Conservation (phyloP, 2,329 filamentous ascomycete genomes). For the Beauveria scarabaeidicola region DNA sequence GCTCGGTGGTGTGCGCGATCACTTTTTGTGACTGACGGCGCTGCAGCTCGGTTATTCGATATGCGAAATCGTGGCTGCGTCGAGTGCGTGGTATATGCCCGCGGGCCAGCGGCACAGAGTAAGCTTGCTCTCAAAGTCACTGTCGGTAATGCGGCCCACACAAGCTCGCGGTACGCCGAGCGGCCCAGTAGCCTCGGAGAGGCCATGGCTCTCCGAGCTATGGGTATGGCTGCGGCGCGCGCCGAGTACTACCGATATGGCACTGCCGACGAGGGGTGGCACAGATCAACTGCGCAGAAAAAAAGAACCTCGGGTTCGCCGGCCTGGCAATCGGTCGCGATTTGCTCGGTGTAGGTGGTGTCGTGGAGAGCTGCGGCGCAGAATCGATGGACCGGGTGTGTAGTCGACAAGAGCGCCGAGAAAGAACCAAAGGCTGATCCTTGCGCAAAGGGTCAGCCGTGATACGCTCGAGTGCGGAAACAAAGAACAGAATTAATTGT, state of each 20-base stretch:
- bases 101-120: not conserved
- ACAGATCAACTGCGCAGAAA: not conserved
- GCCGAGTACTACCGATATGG: not conserved
- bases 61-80: not conserved
- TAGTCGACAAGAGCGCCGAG: not conserved
- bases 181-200: conserved; percentile 22
- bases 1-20: not conserved
- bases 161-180: conserved; percentile 19
- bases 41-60: not conserved
- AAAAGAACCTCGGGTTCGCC: not conserved
- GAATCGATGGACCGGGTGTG: not conserved
- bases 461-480: not conserved
- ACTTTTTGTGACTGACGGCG: not conserved
- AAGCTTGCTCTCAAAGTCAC: not conserved
- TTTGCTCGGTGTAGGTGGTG: not conserved
- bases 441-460: not conserved
- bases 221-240: not conserved
- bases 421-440: not conserved
- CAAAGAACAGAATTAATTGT: not conserved
- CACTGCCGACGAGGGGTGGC: not conserved
- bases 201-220: conserved; percentile 17
- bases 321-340: not conserved
- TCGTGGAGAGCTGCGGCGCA: not conserved
- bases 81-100: not conserved
- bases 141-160: conserved; percentile 12